These are phyloP conservation scores for Fusarium nelsonii DNA, from an alignment of 2,329 filamentous ascomycete species.

Conservation along the genomic window DNA sequence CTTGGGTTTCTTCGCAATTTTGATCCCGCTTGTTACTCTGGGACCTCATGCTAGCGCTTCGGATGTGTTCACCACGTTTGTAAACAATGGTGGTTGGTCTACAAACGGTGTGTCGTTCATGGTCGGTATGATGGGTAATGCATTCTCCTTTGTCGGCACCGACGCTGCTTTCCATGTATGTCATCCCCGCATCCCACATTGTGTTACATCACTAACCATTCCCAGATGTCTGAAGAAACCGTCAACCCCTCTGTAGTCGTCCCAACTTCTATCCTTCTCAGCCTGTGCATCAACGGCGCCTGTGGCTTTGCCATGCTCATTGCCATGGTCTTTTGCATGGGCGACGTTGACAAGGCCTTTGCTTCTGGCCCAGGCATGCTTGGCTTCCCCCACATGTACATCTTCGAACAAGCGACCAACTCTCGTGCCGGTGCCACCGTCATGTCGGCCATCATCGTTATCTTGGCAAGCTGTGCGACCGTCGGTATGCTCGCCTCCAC, in stretches of 20 bases:
- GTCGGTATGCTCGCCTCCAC: constrained; percentile 69
- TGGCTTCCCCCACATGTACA: constrained; percentile 68
- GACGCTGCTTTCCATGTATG: constrained; percentile 51
- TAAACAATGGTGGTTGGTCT: constrained; percentile 60
- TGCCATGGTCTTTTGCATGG: constrained; percentile 66
- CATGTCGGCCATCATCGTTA: constrained; percentile 63
- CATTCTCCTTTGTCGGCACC: constrained; percentile 52
- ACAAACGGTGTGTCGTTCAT: constrained; percentile 59
- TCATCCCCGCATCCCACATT: rapidly evolving
- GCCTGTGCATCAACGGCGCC: constrained; percentile 62
- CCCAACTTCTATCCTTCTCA: constrained; percentile 63
- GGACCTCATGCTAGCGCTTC: constrained; percentile 50
- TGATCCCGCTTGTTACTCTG: constrained; percentile 50
- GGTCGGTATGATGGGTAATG: constrained; percentile 59
- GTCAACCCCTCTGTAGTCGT: constrained; percentile 62
- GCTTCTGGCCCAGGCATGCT: constrained; percentile 57
- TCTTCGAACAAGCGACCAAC: constrained; percentile 65
- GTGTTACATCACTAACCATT: background rate
- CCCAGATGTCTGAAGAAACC: constrained; percentile 60
- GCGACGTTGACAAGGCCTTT: constrained; percentile 60
- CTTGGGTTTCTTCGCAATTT: constrained; percentile 51
- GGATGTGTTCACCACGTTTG: constrained; percentile 59
- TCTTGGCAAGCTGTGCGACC: constrained; percentile 62
- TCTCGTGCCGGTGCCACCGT: constrained; percentile 62
- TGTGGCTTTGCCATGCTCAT: constrained; percentile 69